A percentile compares a stretch with the other conserved stretches of the same genome.
These are phyloP conservation scores for Crithidia sp. DNA, from an alignment of 208 protist genomes.

Conservation along the genomic window DNA sequence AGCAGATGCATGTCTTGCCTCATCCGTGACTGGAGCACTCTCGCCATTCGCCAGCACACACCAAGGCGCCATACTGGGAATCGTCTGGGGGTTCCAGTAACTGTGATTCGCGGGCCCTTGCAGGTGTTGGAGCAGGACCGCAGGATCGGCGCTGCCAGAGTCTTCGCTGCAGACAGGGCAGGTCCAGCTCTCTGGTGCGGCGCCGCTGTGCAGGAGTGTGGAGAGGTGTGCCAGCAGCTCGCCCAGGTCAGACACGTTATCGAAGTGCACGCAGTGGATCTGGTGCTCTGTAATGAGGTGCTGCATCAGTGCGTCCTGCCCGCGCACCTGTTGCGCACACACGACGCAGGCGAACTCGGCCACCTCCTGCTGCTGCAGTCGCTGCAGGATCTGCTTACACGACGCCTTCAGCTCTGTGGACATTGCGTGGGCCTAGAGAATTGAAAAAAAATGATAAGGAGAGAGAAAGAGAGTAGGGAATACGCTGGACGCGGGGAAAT, in stretches of 20 bases:
- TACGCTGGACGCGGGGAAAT: no score
- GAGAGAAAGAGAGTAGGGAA: neutral
- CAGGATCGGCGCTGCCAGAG: slow-evolving; percentile 6
- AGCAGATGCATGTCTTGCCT: neutral
- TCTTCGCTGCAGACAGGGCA: slow-evolving; percentile 66
- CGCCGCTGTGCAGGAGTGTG: slow-evolving; percentile 5
- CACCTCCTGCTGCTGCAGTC: slow-evolving; percentile 38
- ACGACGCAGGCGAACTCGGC: slow-evolving; percentile 56
- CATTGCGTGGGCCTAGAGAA: slow-evolving; percentile 9
- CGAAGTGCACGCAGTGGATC: slow-evolving; percentile 54
- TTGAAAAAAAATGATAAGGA: neutral
- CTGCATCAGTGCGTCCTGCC: slow-evolving; percentile 58
- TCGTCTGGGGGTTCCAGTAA: slow-evolving; percentile 53
- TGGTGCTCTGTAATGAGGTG: slow-evolving; percentile 58
- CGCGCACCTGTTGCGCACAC: slow-evolving; percentile 44
- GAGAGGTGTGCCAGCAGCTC: slow-evolving; percentile 48
- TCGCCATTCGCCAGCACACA: slow-evolving; percentile 24
- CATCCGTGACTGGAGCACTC: neutral
- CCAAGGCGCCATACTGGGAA: slow-evolving; percentile 51
- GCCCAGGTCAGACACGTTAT: slow-evolving; percentile 58
- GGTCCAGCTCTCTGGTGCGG: slow-evolving; percentile 12
- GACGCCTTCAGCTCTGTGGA: slow-evolving; percentile 36
- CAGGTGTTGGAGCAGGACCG: slow-evolving; percentile 29
- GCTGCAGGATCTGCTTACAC: slow-evolving; percentile 63
- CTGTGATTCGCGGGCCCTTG: slow-evolving; percentile 25